Percentiles rank a stretch among this genome's conserved stretches.
These are phyloP conservation scores for Pseudocercospora pini-densiflorae DNA, from an alignment of 2,329 filamentous ascomycete genomes.

Conservation along the genomic window DNA sequence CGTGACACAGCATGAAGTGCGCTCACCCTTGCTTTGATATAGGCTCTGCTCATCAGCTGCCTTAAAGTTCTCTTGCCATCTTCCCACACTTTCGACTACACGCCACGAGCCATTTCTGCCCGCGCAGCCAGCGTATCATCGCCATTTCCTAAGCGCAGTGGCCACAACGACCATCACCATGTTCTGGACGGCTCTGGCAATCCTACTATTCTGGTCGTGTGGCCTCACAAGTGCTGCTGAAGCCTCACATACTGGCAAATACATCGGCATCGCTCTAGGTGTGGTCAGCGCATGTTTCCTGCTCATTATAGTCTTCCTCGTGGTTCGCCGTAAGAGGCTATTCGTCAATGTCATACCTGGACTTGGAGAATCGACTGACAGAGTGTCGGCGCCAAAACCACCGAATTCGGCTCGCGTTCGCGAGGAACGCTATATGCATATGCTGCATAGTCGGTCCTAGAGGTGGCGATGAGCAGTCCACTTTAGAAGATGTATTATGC, in stretches of 20 bases:
- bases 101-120: neutral
- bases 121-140: neutral
- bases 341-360: slow-evolving; percentile 14
- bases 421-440: slow-evolving; percentile 3
- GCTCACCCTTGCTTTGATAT: neutral
- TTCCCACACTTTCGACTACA: neutral
- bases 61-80: neutral
- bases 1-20: neutral
- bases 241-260: slow-evolving; percentile 3
- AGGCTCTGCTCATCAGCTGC: neutral
- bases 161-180: neutral
- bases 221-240: neutral
- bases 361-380: slow-evolving; percentile 3
- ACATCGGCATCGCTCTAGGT: slow-evolving; percentile 13
- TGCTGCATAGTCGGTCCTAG: neutral
- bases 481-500: neutral
- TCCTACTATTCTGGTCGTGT: neutral
- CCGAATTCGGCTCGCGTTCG: neutral
- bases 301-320: slow-evolving; percentile 9
- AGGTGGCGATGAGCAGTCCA: neutral
- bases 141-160: neutral
- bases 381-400: neutral
- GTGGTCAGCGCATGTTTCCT: slow-evolving; percentile 12
- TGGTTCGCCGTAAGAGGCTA: slow-evolving; percentile 9
- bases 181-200: neutral